Base-by-base conservation (phyloP, 257 asterid genomes). In the Cinchona pubescens region DNA sequence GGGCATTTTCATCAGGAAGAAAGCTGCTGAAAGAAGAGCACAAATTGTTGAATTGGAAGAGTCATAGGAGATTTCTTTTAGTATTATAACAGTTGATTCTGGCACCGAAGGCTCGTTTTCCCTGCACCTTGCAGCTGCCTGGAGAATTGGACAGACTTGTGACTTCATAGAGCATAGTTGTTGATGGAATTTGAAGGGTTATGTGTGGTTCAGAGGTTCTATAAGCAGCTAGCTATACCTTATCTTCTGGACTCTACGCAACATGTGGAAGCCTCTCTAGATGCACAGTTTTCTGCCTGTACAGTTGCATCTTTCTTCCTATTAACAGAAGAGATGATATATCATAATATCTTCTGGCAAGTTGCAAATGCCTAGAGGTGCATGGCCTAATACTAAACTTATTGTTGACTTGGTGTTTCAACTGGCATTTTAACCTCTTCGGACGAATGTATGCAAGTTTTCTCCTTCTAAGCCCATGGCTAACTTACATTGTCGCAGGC, bases 11-110 rank as follows among this genome's bases (percentile, higher is more conserved):
- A 85, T 88, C 73, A 84, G 98, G 86, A 94, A 92, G 87, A 87
- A 90, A 83, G 98, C 97, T 68, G 97, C 98, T 19, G 97, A 94
- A 90, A 87, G 97, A 84, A 87, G 96, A 82, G 97, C 98, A 62
- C 96, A 88, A 69, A 83, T 94, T 56, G 88, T 78, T 72, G 97
- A 94, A 80, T 84, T 94, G 72, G 98, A 94, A 30, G 94, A 92
- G 75, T 82, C 83, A 61, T 90, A 84, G 75, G 71, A 25, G 51
- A n/a, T 53, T 68, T n/a, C 32, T 12, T 45, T 49, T 23, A 18
- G 12, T 25, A 49, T 30, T 29, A 21, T 16, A 19, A 9, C 40
- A 15, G 32, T 37, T 60, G 40, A 61, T 27, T 71, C 64, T 60
- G 69, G 40, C 27, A 51, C 25, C 23, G 63, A 40, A 59, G 74